Conservation (phyloP, 805 yeast genomes). For the Novakomyces olei region DNA sequence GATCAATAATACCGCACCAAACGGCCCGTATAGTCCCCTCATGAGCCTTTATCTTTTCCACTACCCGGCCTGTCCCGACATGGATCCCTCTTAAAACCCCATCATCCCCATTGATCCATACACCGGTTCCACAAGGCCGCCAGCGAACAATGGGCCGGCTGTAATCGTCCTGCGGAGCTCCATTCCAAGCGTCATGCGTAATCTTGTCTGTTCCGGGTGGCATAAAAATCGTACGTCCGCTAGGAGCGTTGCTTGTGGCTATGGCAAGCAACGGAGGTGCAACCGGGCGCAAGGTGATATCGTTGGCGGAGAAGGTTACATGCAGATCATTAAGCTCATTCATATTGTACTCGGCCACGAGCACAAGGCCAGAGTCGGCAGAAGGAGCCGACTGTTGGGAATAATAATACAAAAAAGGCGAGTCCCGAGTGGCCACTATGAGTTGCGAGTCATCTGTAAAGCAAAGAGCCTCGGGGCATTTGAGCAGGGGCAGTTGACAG, state of each 20-base stretch:
- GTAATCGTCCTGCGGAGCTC: constrained; percentile 48
- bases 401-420: constrained; percentile 10
- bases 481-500: no score
- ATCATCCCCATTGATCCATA: constrained; percentile 53
- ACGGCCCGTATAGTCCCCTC: constrained; percentile 30
- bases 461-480: constrained; percentile 10
- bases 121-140: constrained; percentile 24
- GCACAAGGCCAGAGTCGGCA: constrained; percentile 5
- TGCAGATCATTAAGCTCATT: constrained; percentile 9
- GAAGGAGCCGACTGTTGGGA: constrained; percentile 9
- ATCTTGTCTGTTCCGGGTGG: constrained; percentile 15
- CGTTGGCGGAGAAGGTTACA: constrained; percentile 11
- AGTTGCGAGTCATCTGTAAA: constrained; percentile 2
- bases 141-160: constrained; percentile 29
- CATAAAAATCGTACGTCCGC: constrained; percentile 41
- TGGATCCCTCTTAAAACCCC: constrained; percentile 42
- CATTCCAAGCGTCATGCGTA: constrained; percentile 24
- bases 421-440: constrained; percentile 10
- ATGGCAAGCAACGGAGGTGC: constrained; percentile 23
- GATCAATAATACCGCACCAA: constrained; percentile 14
- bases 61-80: constrained; percentile 19
- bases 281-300: constrained; percentile 7
- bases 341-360: constrained; percentile 10
- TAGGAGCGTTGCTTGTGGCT: constrained; percentile 62
- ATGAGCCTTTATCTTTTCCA: constrained; percentile 17